Percentiles rank a stretch among this genome's conserved stretches.
These are phyloP conservation scores for Phaeomoniella chlamydospora DNA, from an alignment of 2,329 filamentous ascomycete genomes.

Conservation along the genomic window DNA sequence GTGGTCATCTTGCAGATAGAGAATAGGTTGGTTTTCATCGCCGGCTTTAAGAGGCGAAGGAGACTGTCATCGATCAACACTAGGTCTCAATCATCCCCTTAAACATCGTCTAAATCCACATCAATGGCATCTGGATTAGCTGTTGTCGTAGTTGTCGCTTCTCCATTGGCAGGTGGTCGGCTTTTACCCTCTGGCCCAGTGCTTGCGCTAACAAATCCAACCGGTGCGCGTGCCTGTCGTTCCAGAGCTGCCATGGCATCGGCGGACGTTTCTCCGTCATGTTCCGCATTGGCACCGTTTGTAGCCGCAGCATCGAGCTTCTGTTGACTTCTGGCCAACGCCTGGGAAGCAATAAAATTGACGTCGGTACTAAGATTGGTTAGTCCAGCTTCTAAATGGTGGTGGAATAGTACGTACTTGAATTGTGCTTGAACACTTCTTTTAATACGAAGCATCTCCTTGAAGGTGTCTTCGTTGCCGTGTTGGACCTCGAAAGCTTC, in stretches of 20 bases:
- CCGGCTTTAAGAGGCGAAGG: too few species aligned
- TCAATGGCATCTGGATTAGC: constrained; percentile 80
- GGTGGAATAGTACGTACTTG: constrained; percentile 48
- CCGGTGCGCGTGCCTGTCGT: constrained; percentile 71
- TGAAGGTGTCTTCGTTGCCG: constrained; percentile 97
- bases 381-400: constrained; percentile 15
- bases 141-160: constrained; percentile 14
- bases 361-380: constrained; percentile 59
- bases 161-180: constrained; percentile 23
- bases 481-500: constrained; percentile 95
- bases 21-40: too few species aligned
- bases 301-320: constrained; percentile 28
- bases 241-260: constrained; percentile 88
- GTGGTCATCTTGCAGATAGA: too few species aligned
- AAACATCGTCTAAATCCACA: constrained; percentile 43
- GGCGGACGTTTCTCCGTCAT: constrained; percentile 31
- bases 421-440: constrained; percentile 93
- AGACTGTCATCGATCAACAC: too few species aligned
- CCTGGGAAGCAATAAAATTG: constrained; percentile 95
- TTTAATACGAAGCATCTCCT: constrained; percentile 97
- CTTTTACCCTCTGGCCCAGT: constrained; percentile 54
- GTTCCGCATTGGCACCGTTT: constrained; percentile 19
- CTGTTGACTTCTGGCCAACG: constrained; percentile 65
- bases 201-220: constrained; percentile 81
- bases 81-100: too few species aligned